Conservation (phyloP, 129 eudicot species). For the Erigeron canadensis region DNA sequence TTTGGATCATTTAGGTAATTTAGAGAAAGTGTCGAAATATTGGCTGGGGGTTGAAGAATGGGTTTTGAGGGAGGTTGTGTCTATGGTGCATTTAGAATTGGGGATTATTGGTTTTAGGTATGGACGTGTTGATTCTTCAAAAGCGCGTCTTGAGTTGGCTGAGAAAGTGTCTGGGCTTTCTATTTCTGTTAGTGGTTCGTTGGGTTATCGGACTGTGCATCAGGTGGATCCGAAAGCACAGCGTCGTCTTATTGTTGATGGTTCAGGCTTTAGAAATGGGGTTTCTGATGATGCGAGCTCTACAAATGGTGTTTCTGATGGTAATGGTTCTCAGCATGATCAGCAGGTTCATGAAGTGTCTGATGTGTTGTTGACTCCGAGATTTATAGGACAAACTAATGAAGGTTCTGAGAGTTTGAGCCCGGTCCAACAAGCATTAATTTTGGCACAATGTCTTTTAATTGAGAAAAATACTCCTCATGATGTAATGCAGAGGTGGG, state of each 20-base stretch:
- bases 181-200: slow-evolving; percentile 69
- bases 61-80: slow-evolving; percentile 46
- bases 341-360: slow-evolving; percentile 55
- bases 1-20: slow-evolving; percentile 47
- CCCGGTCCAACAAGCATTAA: slow-evolving; percentile 71
- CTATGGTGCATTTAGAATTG: slow-evolving; percentile 67
- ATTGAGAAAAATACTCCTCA: slow-evolving; percentile 70
- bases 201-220: slow-evolving; percentile 84
- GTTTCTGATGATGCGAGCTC: slow-evolving; percentile 15
- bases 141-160: slow-evolving; percentile 57
- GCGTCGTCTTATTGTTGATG: slow-evolving; percentile 53
- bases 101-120: slow-evolving; percentile 71
- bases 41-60: slow-evolving; percentile 55
- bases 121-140: slow-evolving; percentile 74
- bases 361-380: slow-evolving; percentile 78
- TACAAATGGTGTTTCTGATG: slow-evolving; percentile 14
- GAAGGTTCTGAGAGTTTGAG: slow-evolving; percentile 39
- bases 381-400: slow-evolving; percentile 42
- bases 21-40: slow-evolving; percentile 49
- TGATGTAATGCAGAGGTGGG: slow-evolving; percentile 83
- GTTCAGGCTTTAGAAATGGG: slow-evolving; percentile 19
- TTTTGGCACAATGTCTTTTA: slow-evolving; percentile 62
- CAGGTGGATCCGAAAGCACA: slow-evolving; percentile 90
- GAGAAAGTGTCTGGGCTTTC: slow-evolving; percentile 50
- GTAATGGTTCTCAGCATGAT: slow-evolving; percentile 14